Evolutionary conservation across 2,329 filamentous ascomycete species (phyloP), one percentile per base, ranked within the genome.

Genomic region (Fonsecaea multimorphosa): DNA sequence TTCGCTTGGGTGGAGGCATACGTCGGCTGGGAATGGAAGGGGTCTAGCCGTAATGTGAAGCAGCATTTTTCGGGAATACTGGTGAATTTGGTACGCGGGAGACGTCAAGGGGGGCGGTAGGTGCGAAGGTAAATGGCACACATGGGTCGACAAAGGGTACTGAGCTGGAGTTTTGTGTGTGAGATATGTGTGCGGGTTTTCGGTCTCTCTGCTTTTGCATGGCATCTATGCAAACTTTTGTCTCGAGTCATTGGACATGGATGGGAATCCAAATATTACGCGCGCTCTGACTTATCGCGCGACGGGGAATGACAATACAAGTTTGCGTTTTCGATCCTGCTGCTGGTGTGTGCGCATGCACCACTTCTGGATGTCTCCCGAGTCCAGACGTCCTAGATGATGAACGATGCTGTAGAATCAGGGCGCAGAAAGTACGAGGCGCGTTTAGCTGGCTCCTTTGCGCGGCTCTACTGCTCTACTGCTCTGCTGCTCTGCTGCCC

Each of bases 151-250:
- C 44, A 49, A 49, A 49, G 44, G 44, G 24, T 27, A 5, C 6
- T 7, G 44, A 49, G 44, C 44, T 49, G 44, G 44, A 24, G 44
- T 49, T 49, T 49, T 49, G 44, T 49, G 44, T 49, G 44, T 27
- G 44, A 49, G 24, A 49, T 49, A 27, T 49, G 44, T 49, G 22
- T 27, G 44, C 19, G 44, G 44, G 19, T 49, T 49, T 49, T 27
- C 19, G 44, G 44, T 49, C 44, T 49, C 22, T 49, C 44, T 49
- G 44, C 44, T 49, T 49, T 49, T 49, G 44, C 44, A 49, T 49
- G 44, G 44, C 44, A 49, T 49, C 44, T 49, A 49, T 49, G 44
- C 44, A 49, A 49, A 49, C 44, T 49, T 49, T 49, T 49, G 44
- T 49, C 44, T 49, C 44, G 44, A 49, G 44, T 49, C 44, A 24